Base-by-base conservation (phyloP, 768 basidiomycete species). In the Hortiboletus campestris region DNA sequence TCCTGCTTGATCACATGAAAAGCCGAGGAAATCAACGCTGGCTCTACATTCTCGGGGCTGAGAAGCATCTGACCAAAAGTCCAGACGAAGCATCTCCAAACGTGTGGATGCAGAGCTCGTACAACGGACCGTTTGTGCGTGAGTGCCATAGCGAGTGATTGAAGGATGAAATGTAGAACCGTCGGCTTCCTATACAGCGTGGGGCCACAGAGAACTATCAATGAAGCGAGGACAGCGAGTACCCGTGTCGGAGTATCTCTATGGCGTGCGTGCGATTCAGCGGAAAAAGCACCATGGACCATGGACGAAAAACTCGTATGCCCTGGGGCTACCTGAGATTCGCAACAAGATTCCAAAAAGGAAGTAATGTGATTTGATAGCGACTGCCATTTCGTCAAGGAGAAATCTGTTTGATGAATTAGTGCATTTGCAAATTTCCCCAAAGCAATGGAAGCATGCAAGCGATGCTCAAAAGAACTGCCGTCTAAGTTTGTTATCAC, bases 71-170 rank as follows among this genome's bases (percentile, higher is more conserved):
- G 75, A 19, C 76, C 68, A 55, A 80, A 84, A 2, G 79, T 76
- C 84, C 85, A 86, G 20, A 85, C 67, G 28, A 85, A 70, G 49
- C 79, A 76, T 49, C 72, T 74, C 84, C 84, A 87, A 20, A 80
- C 67, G 35, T 75, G 75, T 1, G 76, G 64, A 41, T 78, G 75
- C 9, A 82, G 67, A 17, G 69, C 63, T 13, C 71, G 72, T 12
- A 80, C 68, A 6, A 67, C 48, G 12, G 66, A 61, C n/a, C 70
- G 65, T 45, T 71, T 70, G 56, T 80, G 75, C 4, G 47, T 61
- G 1, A 70, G 61, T 3, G 76, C 57, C 29, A 65, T 57, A 10
- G 63, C 66, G 22, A 83, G 69, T 10, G 68, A 64, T 7, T 69
- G 62, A 14, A 78, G 57, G 41, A 78, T 62, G 35, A 80, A 71